Evolutionary conservation across 306 rosid genomes (phyloP), one percentile per base, ranked within the genome.

Genomic region (Crotalaria pallida): DNA sequence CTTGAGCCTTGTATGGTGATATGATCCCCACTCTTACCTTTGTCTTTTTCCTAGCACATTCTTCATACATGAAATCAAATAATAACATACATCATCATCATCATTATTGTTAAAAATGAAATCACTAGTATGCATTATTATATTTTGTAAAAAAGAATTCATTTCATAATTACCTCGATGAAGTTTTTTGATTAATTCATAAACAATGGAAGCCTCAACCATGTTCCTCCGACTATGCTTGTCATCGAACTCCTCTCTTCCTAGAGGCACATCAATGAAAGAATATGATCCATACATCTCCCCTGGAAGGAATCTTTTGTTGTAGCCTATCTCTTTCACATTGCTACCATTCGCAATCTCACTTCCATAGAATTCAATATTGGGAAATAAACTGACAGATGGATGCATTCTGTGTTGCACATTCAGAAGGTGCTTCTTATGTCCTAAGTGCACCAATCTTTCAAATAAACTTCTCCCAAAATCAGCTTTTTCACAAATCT

Each of bases 1-100:
- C 86, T 63, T 77, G 86, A 16, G 83, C 86, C 44, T 77, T 82
- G 74, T 82, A 78, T 11, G 86, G 80, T 41, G 86, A 78, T 27
- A 82, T 82, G 49, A 82, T 70, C 2, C 83, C 86, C 6, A 82
- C 65, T 31, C 74, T 74, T 0, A 77, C 72, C 31, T 51, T 78
- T 61, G n/a, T 68, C 58, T 58, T 82, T 24, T 27, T 82, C 22
- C 52, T 0, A 10, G 2, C 69, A 22, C 7, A 63, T 21, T 74
- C 83, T 74, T 48, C 19, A 13, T 10, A 9, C 10, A 41, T 40
- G 16, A 23, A 6, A 16, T n/a, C 9, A 29, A 26, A 3, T 11
- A 3, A 33, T 0, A n/a, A n/a, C n/a, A n/a, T n/a, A n/a, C n/a
- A n/a, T n/a, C n/a, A n/a, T n/a, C n/a, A n/a, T n/a, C n/a, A n/a